phyloP scores from a whole-genome alignment of 2,329 filamentous ascomycete genomes.

The Akanthomyces lecanii region DNA sequence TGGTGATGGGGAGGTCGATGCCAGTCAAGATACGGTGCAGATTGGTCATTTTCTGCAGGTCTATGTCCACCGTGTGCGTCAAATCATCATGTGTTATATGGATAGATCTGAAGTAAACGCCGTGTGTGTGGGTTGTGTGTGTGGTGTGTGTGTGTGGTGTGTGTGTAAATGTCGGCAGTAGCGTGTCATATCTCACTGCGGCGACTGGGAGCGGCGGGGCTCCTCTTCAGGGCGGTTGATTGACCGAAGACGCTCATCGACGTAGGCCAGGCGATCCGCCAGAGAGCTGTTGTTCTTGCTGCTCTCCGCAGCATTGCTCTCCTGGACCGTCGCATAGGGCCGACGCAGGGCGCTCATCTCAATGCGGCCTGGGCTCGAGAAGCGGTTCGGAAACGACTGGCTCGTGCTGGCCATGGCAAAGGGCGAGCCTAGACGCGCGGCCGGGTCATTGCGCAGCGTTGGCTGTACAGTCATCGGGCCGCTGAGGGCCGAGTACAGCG shows the following conservation, averaged over 20 bases:
- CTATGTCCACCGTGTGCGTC: slow-evolving; percentile 5
- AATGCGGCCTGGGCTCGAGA: slow-evolving; percentile 44
- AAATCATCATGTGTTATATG: not conserved
- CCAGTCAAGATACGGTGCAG: not conserved
- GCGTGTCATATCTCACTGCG: slow-evolving; percentile 32
- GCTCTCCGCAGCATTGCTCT: slow-evolving; percentile 26
- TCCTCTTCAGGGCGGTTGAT: slow-evolving; percentile 43
- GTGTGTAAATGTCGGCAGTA: not conserved
- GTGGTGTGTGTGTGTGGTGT: not conserved
- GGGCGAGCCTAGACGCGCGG: slow-evolving; percentile 55
- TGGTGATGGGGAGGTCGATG: not conserved
- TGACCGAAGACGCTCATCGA: slow-evolving; percentile 54
- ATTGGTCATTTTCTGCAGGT: slow-evolving; percentile 2
- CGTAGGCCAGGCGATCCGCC: slow-evolving; percentile 51
- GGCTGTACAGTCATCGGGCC: slow-evolving; percentile 4
- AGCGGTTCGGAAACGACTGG: slow-evolving; percentile 58
- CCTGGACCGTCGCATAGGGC: slow-evolving; percentile 56
- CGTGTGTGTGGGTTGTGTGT: not conserved
- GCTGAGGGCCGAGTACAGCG: slow-evolving; percentile 21
- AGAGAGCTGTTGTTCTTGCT: slow-evolving; percentile 38
- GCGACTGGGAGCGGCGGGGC: slow-evolving; percentile 46
- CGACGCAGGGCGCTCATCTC: slow-evolving; percentile 43
- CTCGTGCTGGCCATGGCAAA: slow-evolving; percentile 49
- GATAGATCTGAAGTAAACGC: not conserved
- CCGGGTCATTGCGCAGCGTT: slow-evolving; percentile 31